Base-by-base conservation (phyloP, 768 basidiomycete species). In the Leccinum fibrillosum region DNA sequence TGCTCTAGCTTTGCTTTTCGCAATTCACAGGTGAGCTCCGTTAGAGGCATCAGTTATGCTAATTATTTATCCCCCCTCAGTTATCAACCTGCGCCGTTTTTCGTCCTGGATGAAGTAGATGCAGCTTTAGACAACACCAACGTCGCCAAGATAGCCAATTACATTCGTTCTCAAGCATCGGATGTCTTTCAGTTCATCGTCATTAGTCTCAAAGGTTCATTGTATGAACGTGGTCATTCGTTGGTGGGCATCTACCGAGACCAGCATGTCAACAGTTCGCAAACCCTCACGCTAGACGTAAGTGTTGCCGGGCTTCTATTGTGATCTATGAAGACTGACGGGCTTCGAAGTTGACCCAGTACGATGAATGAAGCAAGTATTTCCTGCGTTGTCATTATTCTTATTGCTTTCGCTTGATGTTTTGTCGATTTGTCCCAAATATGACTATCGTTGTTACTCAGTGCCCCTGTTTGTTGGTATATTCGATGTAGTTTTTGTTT, bases 51-150 rank as follows among this genome's bases (percentile, higher is more conserved):
- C 39, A 7, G n/a, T 25, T 53, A 45, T 19, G 4, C 44, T 45
- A 12, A 6, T 59, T 8, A 66, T 15, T n/a, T 9, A 37, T 17
- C 37, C 13, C 23, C 26, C 26, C 23, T 0, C 58, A 95, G 95
- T 65, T 98, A 92, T 71, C 94, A 95, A 69, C 96, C 95, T 0
- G 91, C 95, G 3, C 96, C 95, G 0, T 98, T 98, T 79, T 98
- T 98, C 71, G 96, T 98, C 13, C 80, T 98, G n/a, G 96, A 98
- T 68, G 96, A 98, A 74, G 94, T 97, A 25, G 96, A 98, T 64
- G 97, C 97, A 11, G 96, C 97, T 0, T 80, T 98, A 42, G 96
- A 98, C 76, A 96, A 98, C 71, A 97, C 94, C n/a, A 98, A 99
- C 63, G 96, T 98, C 3, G 91, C 92, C 37, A 93, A 94, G 70